Percentiles rank a stretch among this genome's conserved stretches.
These are phyloP conservation scores for Thyridium curvatum DNA, from an alignment of 2,329 filamentous ascomycete species.

Conservation along the genomic window DNA sequence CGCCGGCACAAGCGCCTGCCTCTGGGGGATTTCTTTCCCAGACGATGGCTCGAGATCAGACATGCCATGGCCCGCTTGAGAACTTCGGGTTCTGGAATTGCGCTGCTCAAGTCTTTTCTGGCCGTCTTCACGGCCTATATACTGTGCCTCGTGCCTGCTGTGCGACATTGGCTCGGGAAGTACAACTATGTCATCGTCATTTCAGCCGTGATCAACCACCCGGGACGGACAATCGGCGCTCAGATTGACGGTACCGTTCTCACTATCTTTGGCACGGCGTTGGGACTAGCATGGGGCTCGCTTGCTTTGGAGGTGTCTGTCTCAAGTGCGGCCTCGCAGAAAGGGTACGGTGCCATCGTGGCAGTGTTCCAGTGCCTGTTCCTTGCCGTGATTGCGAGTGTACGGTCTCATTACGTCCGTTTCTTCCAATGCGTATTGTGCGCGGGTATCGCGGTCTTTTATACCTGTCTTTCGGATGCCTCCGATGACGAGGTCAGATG, in stretches of 20 bases:
- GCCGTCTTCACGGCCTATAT: conserved; percentile 51
- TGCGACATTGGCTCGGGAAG: conserved; percentile 43
- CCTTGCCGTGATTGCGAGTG: conserved; percentile 42
- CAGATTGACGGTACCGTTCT: conserved; percentile 49
- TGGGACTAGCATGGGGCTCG: conserved; percentile 48
- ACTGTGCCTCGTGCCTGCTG: conserved; percentile 43
- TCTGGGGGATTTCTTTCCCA: conserved; percentile 36
- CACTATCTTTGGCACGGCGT: conserved; percentile 45
- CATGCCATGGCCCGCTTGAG: conserved; percentile 31
- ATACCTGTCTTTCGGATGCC: conserved; percentile 45
- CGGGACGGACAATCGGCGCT: conserved; percentile 47
- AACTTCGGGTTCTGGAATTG: conserved; percentile 44
- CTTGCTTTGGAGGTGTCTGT: conserved; percentile 48
- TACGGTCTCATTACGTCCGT: conserved; percentile 49
- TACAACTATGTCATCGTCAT: conserved; percentile 51
- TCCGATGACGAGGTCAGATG: conserved; percentile 34
- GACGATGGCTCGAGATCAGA: conserved; percentile 37
- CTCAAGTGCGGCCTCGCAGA: conserved; percentile 34
- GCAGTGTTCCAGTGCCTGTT: conserved; percentile 48
- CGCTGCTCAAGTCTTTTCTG: conserved; percentile 45
- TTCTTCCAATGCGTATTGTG: conserved; percentile 49
- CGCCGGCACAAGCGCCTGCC: conserved; percentile 41
- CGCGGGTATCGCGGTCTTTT: conserved; percentile 49
- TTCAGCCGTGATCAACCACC: conserved; percentile 52
- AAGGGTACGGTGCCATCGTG: conserved; percentile 48